Evolutionary conservation across 2,329 filamentous ascomycete species (phyloP), one percentile per base, ranked within the genome.

Genomic region (Penicillium thymicola): DNA sequence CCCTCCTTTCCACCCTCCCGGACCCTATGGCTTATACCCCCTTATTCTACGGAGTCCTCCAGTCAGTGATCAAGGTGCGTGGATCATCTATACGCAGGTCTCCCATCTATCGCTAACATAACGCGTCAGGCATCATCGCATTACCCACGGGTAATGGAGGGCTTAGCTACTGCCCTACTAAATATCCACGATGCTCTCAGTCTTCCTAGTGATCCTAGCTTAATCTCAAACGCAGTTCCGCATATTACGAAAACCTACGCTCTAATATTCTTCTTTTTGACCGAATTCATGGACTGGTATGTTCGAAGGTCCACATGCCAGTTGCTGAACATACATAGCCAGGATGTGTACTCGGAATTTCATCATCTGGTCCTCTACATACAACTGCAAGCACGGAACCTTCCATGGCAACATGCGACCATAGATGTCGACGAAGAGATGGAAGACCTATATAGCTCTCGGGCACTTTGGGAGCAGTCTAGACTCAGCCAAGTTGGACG

Each of bases 251-350:
- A 61, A 23, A 65, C 74, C 27, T 75, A 75, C 57, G 63, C 71
- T 6, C 59, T 72, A 40, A 64, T 68, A 4, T 75, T 75, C 36
- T 69, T 75, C 55, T 69, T 73, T 25, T 59, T 75, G 3, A 67
- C 68, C 21, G 71, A 75, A 51, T 66, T 74, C 43, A 74, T 75
- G 65, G 68, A 74, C 55, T 74, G 71, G 67, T 75, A 74, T 63
- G 63, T 70, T 30, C 57, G 70, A 43, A 62, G 65, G 54, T 68
- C 67, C 13, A 72, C 64, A 13, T 75, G 73, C 46, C 70, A 71
- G 28, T 52, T 74, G 8, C 54, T 75, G 43, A 67, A 69, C 30
- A 73, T 72, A 48, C 69, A 70, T 38, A 69, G 66, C 51, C 71
- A 72, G 43, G 70, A 75, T 50, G 61, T 68, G 11, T 71, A 74